Percentiles rank a stretch among this genome's conserved stretches.
Conservation (phyloP, 495 filamentous ascomycete genomes). For the Talaromyces ruber region DNA sequence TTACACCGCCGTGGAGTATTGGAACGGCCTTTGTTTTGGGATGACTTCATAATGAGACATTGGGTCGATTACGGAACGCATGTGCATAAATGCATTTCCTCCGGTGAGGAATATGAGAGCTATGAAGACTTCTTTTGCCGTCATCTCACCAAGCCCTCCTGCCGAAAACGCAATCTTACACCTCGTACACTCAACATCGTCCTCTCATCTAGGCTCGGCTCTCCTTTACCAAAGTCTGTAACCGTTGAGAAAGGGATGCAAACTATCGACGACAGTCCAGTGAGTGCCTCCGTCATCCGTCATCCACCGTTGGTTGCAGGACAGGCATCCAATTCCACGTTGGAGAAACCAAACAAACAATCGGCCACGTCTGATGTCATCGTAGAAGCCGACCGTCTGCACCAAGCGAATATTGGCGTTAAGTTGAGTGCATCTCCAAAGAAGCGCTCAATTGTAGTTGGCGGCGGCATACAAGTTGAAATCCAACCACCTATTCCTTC, state of each 20-base stretch:
- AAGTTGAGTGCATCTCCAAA: background rate
- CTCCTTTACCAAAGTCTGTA: background rate
- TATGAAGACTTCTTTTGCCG: slow-evolving; percentile 29
- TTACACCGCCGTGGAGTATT: slow-evolving; percentile 32
- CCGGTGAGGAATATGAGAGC: slow-evolving; percentile 10
- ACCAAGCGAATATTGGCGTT: background rate
- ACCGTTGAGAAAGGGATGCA: background rate
- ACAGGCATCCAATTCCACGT: background rate
- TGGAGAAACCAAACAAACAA: background rate
- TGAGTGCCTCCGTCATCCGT: background rate
- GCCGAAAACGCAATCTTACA: slow-evolving; percentile 30
- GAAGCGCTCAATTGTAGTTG: background rate
- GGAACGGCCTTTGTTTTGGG: slow-evolving; percentile 46
- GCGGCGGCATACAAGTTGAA: background rate
- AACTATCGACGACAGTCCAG: background rate
- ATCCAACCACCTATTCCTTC: background rate
- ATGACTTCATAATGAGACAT: slow-evolving; percentile 56
- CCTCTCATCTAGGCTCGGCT: slow-evolving; percentile 16
- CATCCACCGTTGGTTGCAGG: background rate
- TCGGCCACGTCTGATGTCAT: background rate
- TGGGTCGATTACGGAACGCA: slow-evolving; percentile 29
- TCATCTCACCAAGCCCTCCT: slow-evolving; percentile 16
- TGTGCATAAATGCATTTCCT: slow-evolving; percentile 14
- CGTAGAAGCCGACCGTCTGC: background rate
- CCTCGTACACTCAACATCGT: slow-evolving; percentile 17